These are phyloP conservation scores for Eucalyptus tenuipes DNA, from an alignment of 345 rosid genomes.

Conservation along the genomic window DNA sequence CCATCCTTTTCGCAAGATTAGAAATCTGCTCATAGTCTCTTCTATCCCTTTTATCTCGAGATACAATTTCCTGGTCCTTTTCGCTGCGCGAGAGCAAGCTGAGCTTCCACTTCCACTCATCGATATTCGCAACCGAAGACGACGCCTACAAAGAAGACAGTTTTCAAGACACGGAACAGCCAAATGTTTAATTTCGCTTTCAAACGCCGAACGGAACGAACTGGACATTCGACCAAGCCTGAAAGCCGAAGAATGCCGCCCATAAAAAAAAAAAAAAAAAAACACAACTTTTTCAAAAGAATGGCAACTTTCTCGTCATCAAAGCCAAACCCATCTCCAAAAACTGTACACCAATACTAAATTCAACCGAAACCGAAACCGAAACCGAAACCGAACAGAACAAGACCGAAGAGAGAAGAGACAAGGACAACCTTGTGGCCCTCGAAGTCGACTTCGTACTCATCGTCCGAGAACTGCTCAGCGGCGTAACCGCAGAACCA, in stretches of 20 bases:
- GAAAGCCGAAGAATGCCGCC: not conserved
- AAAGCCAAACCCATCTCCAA: not conserved
- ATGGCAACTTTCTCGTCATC: not conserved
- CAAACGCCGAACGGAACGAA: not conserved
- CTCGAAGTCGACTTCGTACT: not conserved
- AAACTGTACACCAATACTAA: not conserved
- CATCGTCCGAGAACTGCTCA: not conserved
- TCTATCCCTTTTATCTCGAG: slow-evolving; percentile 87
- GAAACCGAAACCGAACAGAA: not conserved
- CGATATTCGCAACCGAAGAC: slow-evolving; percentile 84
- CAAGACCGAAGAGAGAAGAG: not conserved
- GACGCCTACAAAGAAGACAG: slow-evolving; percentile 48
- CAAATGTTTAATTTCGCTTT: not conserved
- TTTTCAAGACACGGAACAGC: not conserved
- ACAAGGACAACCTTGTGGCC: not conserved
- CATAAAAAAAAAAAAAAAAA: no score
- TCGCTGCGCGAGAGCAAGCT: slow-evolving; percentile 58
- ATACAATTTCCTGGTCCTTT: slow-evolving; percentile 75
- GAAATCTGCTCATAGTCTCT: slow-evolving; percentile 94
- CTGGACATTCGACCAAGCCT: not conserved
- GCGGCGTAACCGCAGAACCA: not conserved
- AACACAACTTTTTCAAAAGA: not conserved
- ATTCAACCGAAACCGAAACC: not conserved
- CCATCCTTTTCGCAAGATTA: slow-evolving; percentile 83
- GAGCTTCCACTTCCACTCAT: slow-evolving; percentile 99